Base-by-base conservation (phyloP, 768 basidiomycete genomes). In the Hortiboletus campestris region DNA sequence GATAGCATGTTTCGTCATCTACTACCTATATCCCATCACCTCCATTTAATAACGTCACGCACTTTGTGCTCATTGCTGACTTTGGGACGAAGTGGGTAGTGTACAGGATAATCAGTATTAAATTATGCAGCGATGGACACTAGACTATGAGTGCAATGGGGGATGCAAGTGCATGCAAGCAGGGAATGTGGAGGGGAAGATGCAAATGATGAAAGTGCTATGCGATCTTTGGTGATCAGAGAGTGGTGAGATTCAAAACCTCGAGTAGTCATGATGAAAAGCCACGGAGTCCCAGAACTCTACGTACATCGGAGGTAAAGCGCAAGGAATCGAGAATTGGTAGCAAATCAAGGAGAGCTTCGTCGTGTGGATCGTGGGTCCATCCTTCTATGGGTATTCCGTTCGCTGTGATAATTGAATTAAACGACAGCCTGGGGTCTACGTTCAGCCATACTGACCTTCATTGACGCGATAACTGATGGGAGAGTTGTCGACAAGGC, bases 331-430 rank as follows among this genome's bases (percentile, higher is more conserved):
- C 97, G 50, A 99, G 84, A 50, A 99, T 88, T 19, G 97, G 97
- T 25, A 99, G 76, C 48, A 98, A 82, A 75, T 98, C 95, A 53
- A 99, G 86, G 53, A 99, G 78, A 20, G 96, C 97, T 74, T 98
- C 93, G 75, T 99, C 97, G 56, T 87, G 85, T 32, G 93, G 95
- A 74, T 99, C 97, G 57, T 94, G 88, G 22, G 94, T 98, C 97
- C 97, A 98, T 46, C 97, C 97, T 79, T 98, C 96, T 73, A 99
- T 93, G 34, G 97, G 97, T 67, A 99, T 94, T 49, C 94, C 97
- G 71, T 99, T 99, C 50, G 92, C 97, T 98, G 69, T 53, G 25
- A 36, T 10, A 10, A 47, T 17, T 22, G 6, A 19, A 42, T 65
- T 42, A 52, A 44, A 46, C 17, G 45, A 50, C 35, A 49, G 13